Percentiles rank a stretch among this genome's conserved stretches.
These are phyloP conservation scores for Boletus sp. DNA, from an alignment of 768 basidiomycete genomes.

Conservation along the genomic window DNA sequence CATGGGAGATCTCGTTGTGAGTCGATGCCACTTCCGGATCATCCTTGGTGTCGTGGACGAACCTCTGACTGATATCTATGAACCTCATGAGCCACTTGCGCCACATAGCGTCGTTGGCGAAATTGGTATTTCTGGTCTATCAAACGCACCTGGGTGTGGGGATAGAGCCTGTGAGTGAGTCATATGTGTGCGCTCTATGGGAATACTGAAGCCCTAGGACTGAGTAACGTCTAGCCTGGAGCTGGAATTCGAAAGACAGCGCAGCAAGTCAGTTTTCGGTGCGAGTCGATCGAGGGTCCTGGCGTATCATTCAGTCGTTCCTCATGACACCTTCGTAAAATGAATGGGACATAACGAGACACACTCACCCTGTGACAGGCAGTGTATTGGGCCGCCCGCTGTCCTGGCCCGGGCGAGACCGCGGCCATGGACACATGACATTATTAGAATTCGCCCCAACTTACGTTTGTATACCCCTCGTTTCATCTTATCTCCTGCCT, in stretches of 20 bases:
- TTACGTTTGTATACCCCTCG: too few species aligned
- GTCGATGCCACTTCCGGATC: background rate
- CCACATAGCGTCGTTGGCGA: background rate
- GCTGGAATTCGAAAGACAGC: background rate
- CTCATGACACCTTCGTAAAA: background rate
- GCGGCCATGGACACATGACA: too few species aligned
- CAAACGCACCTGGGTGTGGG: slow-evolving; percentile 11
- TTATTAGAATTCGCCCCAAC: background rate
- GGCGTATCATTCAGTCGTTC: background rate
- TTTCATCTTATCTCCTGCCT: background rate
- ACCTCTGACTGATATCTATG: slow-evolving; percentile 2
- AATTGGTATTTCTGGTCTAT: background rate
- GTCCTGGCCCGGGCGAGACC: too few species aligned
- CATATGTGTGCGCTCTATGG: slow-evolving; percentile 5
- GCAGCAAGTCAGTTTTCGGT: background rate
- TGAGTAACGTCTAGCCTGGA: background rate
- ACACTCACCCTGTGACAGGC: background rate
- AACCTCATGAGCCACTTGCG: slow-evolving; percentile 6
- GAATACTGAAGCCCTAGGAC: background rate
- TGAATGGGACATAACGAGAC: background rate
- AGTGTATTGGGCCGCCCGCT: background rate
- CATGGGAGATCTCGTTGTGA: background rate
- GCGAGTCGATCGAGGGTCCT: too few species aligned
- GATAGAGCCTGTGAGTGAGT: slow-evolving; percentile 5
- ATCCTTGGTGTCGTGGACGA: slow-evolving; percentile 12